Conservation (phyloP, 1,284 basidiomycete species). For the Irpex lacteus region DNA sequence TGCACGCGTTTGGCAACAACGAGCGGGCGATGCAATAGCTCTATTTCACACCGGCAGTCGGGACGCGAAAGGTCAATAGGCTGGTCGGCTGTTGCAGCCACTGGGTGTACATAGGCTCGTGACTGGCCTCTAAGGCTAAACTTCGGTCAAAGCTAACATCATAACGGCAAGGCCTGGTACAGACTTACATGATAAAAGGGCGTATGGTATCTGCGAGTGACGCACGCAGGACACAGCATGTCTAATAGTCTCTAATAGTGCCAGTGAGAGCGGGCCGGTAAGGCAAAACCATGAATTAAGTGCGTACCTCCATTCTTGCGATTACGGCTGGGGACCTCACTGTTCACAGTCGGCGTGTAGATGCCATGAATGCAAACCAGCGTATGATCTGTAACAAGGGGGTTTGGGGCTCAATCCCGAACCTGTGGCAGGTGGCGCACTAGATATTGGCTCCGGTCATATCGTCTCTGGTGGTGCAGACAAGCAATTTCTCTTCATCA, state of each 20-base stretch:
- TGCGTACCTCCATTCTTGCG: constrained; percentile 32
- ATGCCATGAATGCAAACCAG: constrained; percentile 51
- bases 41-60: no score
- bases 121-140: no score
- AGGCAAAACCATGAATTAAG: constrained; percentile 85
- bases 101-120: no score
- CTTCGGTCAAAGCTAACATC: constrained; percentile 68
- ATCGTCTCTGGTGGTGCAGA: constrained; percentile 52
- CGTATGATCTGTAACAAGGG: constrained; percentile 47
- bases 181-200: constrained; percentile 84
- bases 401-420: constrained; percentile 50
- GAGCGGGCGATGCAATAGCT: no score
- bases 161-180: constrained; percentile 80
- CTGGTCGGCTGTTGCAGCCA: no score
- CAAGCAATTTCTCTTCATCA: constrained; percentile 46
- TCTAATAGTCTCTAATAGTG: no score
- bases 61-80: no score
- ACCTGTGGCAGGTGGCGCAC: constrained; percentile 47
- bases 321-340: constrained; percentile 2
- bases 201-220: constrained; percentile 85
- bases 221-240: constrained; percentile 77
- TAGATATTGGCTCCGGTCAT: constrained; percentile 80
- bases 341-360: no score
- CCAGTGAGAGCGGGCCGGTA: constrained; percentile 63
- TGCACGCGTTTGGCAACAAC: no score